phyloP scores from a whole-genome alignment of 768 basidiomycete species.

The Pulveroboletus ravenelii region DNA sequence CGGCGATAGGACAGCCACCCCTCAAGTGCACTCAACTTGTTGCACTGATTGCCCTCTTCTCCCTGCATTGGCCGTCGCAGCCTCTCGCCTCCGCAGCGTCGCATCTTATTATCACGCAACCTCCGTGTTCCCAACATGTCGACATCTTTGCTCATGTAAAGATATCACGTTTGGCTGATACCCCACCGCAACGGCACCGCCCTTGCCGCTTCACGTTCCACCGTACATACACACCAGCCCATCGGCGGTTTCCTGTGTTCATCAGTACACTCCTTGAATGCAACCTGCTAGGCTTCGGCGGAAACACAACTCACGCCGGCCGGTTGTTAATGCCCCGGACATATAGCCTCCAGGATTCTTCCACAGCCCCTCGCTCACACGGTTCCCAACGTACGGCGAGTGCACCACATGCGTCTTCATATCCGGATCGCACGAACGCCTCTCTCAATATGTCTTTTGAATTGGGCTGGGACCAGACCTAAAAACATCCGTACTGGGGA shows the following conservation, averaged over 20 bases:
- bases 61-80: neutral
- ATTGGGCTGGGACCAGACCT: neutral
- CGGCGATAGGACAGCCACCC: too few species aligned
- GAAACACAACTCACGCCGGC: slow-evolving; percentile 13
- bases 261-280: neutral
- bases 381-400: neutral
- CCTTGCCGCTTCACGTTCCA: neutral
- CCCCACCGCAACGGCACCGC: slow-evolving; percentile 13
- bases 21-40: too few species aligned
- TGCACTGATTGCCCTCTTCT: too few species aligned
- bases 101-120: neutral
- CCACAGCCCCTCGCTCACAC: slow-evolving; percentile 1
- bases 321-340: neutral
- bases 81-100: slow-evolving; percentile 1
- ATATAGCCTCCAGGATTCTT: slow-evolving; percentile 2
- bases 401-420: too few species aligned
- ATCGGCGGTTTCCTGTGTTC: neutral
- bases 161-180: slow-evolving; percentile 1
- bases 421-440: too few species aligned
- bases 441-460: too few species aligned
- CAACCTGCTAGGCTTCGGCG: neutral
- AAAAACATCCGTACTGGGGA: neutral
- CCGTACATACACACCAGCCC: neutral
- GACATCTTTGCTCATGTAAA: slow-evolving; percentile 5
- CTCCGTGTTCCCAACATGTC: slow-evolving; percentile 1